These are phyloP conservation scores for Candida nanaspora DNA, from an alignment of 805 yeast species.

Conservation along the genomic window DNA sequence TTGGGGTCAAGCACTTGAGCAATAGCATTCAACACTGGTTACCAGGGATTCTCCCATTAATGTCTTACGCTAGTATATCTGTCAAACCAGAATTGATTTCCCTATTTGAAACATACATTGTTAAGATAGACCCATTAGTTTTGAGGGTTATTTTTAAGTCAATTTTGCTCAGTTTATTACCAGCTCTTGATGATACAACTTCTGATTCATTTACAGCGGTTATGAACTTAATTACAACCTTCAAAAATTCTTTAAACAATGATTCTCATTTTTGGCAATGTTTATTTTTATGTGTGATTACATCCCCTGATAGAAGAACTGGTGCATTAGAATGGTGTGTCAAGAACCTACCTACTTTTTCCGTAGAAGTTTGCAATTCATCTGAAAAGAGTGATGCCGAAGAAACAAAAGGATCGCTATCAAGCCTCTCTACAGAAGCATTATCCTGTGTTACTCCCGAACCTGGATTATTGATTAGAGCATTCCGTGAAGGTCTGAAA, in stretches of 20 bases:
- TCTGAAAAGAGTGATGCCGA: background rate
- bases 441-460: constrained; percentile 63
- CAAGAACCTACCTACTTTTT: constrained; percentile 55
- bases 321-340: constrained; percentile 81
- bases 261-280: constrained; percentile 85
- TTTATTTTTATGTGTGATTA: constrained; percentile 64
- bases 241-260: constrained; percentile 51
- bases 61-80: constrained; percentile 83
- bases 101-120: constrained; percentile 48
- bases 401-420: constrained; percentile 16
- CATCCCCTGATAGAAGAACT: constrained; percentile 70
- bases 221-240: constrained; percentile 49
- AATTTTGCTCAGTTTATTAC: constrained; percentile 62
- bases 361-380: background rate
- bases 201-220: constrained; percentile 70
- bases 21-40: constrained; percentile 68
- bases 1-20: constrained; percentile 51
- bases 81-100: constrained; percentile 74
- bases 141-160: constrained; percentile 60
- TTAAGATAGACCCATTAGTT: constrained; percentile 40
- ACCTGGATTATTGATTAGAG: constrained; percentile 69
- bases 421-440: constrained; percentile 33
- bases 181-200: constrained; percentile 90
- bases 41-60: constrained; percentile 85
- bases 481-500: constrained; percentile 61